These are phyloP conservation scores for Russula sp. DNA, from an alignment of 768 basidiomycete genomes.

Conservation along the genomic window DNA sequence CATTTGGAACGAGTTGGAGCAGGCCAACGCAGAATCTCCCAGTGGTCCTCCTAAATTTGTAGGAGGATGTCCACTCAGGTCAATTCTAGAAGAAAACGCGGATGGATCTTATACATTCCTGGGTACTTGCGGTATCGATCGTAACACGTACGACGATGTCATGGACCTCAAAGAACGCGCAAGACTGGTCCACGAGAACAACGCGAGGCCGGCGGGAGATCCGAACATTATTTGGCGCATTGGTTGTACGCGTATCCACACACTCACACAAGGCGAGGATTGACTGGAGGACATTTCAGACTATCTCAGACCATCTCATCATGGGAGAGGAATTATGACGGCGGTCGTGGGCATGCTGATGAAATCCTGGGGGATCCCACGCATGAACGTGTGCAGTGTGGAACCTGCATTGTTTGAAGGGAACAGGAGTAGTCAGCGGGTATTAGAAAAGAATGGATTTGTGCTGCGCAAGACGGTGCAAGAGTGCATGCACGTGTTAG, in stretches of 20 bases:
- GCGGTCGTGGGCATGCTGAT: slow-evolving; percentile 52
- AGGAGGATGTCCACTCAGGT: slow-evolving; percentile 8
- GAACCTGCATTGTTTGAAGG: slow-evolving; percentile 41
- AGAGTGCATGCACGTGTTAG: slow-evolving; percentile 35
- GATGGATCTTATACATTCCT: slow-evolving; percentile 49
- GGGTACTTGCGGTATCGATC: slow-evolving; percentile 38
- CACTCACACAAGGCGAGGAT: background rate
- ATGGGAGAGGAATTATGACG: slow-evolving; percentile 68
- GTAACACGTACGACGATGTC: slow-evolving; percentile 33
- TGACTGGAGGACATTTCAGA: slow-evolving; percentile 35
- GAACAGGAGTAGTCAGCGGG: slow-evolving; percentile 55
- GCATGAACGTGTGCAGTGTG: slow-evolving; percentile 52
- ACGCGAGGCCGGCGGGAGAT: slow-evolving; percentile 40
- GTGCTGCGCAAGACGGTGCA: slow-evolving; percentile 35
- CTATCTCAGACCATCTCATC: slow-evolving; percentile 53
- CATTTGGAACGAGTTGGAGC: slow-evolving; percentile 24
- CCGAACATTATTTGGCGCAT: slow-evolving; percentile 54
- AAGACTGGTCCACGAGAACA: slow-evolving; percentile 37
- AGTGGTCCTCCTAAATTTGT: slow-evolving; percentile 23
- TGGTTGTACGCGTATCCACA: slow-evolving; percentile 41
- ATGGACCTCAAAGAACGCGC: slow-evolving; percentile 36
- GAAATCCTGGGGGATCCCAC: slow-evolving; percentile 54
- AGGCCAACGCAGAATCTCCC: slow-evolving; percentile 31
- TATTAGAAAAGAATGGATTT: slow-evolving; percentile 67
- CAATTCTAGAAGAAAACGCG: slow-evolving; percentile 23